Percentiles rank a stretch among this genome's conserved stretches.
Evolutionary conservation across 164 flowering plant species (phyloP).

Genomic region (Umbilicus rupestris): DNA sequence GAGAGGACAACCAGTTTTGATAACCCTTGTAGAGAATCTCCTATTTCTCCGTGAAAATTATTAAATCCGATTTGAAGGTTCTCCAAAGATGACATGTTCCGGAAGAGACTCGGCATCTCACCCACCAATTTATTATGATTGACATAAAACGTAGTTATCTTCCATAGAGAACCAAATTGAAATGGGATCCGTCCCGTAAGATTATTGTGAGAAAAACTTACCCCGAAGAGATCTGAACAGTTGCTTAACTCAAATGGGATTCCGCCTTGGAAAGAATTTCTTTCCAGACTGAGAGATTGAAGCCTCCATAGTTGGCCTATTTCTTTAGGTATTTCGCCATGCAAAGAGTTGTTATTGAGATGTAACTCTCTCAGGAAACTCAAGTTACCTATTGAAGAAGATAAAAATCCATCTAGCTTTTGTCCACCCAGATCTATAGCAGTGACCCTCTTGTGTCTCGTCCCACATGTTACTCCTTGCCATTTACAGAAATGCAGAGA

Average conservation of each 20-base stretch:
- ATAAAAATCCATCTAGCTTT: slow-evolving; percentile 2
- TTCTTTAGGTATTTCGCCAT: slow-evolving; percentile 5
- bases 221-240: slow-evolving; percentile 47
- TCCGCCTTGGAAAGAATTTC: too few species aligned
- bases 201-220: slow-evolving; percentile 22
- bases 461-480: neutral
- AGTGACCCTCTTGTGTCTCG: slow-evolving; percentile 5
- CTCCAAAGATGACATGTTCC: neutral
- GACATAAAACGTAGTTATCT: neutral
- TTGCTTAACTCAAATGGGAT: too few species aligned
- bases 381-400: slow-evolving; percentile 4
- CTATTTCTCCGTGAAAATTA: slow-evolving; percentile 11
- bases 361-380: neutral
- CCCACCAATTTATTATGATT: slow-evolving; percentile 8
- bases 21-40: slow-evolving; percentile 2
- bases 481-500: too few species aligned
- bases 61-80: neutral
- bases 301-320: neutral
- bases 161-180: slow-evolving; percentile 12
- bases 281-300: too few species aligned
- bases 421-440: neutral
- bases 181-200: neutral
- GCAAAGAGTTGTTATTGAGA: slow-evolving; percentile 1
- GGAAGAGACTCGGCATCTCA: slow-evolving; percentile 12
- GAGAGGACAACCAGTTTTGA: neutral